phyloP scores from a whole-genome alignment of 257 asterid genomes.

The Linaria vulgaris region DNA sequence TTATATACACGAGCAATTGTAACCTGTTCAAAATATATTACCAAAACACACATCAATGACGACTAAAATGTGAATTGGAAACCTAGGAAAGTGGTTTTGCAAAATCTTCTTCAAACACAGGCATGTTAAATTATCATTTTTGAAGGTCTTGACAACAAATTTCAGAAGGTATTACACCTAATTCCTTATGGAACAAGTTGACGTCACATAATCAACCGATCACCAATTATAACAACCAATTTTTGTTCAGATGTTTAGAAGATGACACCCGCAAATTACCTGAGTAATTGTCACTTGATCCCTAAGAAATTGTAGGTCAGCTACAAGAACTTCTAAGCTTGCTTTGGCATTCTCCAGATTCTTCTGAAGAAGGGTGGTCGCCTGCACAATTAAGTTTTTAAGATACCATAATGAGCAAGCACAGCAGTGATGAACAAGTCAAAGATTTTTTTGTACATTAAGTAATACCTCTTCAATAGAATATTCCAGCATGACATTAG shows the following conservation, averaged over 20 bases:
- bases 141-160: neutral
- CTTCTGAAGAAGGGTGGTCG: constrained; percentile 69
- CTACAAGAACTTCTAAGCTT: constrained; percentile 83
- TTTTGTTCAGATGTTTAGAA: neutral
- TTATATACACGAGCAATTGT: constrained; percentile 87
- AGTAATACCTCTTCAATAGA: constrained; percentile 74
- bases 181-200: neutral
- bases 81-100: neutral
- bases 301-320: constrained; percentile 83
- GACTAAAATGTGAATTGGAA: neutral
- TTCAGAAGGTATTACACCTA: neutral
- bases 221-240: no score
- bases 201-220: neutral
- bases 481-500: constrained; percentile 95
- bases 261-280: constrained; percentile 39
- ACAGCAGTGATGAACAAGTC: constrained; percentile 4
- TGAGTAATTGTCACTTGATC: constrained; percentile 91
- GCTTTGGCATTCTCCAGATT: constrained; percentile 88
- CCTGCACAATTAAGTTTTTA: constrained; percentile 44
- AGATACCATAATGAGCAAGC: constrained; percentile 14
- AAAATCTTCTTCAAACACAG: no score
- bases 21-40: constrained; percentile 50
- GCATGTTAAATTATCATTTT: neutral
- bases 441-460: constrained; percentile 19
- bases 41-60: constrained; percentile 14